A percentile compares a stretch with the other conserved stretches of the same genome.
Evolutionary conservation across 306 rosid species (phyloP).

Genomic region (Carpinus fangiana): DNA sequence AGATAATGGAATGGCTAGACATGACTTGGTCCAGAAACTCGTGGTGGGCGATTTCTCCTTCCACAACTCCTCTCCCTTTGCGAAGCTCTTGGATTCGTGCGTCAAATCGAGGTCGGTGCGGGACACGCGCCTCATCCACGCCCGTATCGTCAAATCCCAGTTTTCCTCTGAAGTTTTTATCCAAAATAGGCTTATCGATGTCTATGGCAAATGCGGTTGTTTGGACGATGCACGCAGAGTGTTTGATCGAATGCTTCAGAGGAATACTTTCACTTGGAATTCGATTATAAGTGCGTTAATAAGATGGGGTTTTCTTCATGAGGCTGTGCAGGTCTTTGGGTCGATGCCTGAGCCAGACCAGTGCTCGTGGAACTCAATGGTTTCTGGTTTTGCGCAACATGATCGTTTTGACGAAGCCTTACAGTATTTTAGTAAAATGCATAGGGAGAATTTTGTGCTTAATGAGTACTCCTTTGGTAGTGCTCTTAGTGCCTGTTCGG

Average conservation of each 20-base stretch:
- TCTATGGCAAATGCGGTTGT: conserved; percentile 41
- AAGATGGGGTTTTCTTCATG: conserved; percentile 38
- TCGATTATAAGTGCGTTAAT: conserved; percentile 39
- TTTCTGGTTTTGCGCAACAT: conserved; percentile 43
- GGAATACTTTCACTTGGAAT: conserved; percentile 51
- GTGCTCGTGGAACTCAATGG: conserved; percentile 62
- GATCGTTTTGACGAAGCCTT: conserved; percentile 44
- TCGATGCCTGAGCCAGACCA: conserved; percentile 50
- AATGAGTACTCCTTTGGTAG: conserved; percentile 56
- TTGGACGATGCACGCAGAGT: conserved; percentile 39
- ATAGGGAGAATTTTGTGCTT: conserved; percentile 42
- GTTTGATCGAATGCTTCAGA: conserved; percentile 45
- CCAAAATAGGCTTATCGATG: conserved; percentile 49
- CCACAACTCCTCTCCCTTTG: conserved; percentile 38
- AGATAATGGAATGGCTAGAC: conserved; percentile 41
- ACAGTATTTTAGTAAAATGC: conserved; percentile 44
- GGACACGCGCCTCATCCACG: conserved; percentile 40
- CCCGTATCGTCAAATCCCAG: conserved; percentile 44
- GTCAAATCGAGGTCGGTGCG: conserved; percentile 30
- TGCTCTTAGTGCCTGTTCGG: conserved; percentile 58
- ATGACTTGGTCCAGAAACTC: conserved; percentile 32
- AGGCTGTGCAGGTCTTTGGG: conserved; percentile 45
- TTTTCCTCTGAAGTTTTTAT: conserved; percentile 44
- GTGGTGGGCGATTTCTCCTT: conserved; percentile 44
- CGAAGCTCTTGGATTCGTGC: conserved; percentile 50